Evolutionary conservation across 106 monocot species (phyloP).

Genomic region (Apostasia ramifera): DNA sequence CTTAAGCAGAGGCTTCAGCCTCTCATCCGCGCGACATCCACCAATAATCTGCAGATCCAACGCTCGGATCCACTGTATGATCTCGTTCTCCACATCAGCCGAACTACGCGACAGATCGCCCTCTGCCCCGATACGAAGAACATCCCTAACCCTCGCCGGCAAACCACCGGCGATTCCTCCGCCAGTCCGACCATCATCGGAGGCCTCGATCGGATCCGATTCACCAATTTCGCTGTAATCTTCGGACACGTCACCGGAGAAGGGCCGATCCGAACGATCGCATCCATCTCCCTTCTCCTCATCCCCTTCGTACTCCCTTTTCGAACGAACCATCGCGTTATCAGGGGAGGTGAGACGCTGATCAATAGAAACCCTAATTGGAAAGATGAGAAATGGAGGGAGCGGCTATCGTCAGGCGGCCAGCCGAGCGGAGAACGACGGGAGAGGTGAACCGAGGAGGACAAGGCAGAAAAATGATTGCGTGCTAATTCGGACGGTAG

Average conservation of each 20-base stretch:
- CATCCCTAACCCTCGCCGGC: constrained; percentile 12
- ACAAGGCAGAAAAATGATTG: no score
- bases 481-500: no score
- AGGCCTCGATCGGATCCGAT: not conserved
- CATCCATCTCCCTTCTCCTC: constrained; percentile 10
- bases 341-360: not conserved
- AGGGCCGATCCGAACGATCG: constrained; percentile 20
- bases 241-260: constrained; percentile 1
- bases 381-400: not conserved
- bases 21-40: constrained; percentile 80
- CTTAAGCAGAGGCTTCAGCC: constrained; percentile 64
- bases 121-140: constrained; percentile 20
- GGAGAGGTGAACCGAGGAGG: no score
- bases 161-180: constrained; percentile 1
- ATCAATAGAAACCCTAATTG: constrained; percentile 7
- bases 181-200: not conserved
- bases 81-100: constrained; percentile 25
- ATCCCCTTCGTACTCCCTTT: constrained; percentile 8
- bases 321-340: constrained; percentile 23
- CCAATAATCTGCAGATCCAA: constrained; percentile 78
- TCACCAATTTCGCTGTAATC: constrained; percentile 13
- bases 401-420: not conserved
- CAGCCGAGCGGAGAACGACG: no score
- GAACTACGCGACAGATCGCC: constrained; percentile 24
- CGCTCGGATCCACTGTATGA: constrained; percentile 50